Evolutionary conservation across 805 yeast genomes (phyloP).

Genomic region (Wickerhamiella occidentalis): DNA sequence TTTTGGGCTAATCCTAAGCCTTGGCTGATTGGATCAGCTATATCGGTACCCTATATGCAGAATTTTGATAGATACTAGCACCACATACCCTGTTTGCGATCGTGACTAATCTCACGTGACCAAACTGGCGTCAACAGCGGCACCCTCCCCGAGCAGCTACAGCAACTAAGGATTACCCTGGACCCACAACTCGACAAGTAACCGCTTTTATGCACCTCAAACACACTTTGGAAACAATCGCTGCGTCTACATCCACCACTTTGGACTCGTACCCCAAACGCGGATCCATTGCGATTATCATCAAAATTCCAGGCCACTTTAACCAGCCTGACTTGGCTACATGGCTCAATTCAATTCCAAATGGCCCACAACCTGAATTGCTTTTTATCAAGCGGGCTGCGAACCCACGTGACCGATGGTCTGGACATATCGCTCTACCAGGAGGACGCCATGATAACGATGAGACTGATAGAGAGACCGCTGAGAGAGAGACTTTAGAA

Average conservation of each 20-base stretch:
- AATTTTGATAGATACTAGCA: neutral
- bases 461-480: slow-evolving; percentile 27
- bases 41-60: neutral
- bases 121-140: neutral
- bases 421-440: slow-evolving; percentile 33
- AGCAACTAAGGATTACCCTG: neutral
- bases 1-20: too few species aligned
- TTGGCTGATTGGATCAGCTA: neutral
- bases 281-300: slow-evolving; percentile 19
- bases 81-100: neutral
- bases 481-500: slow-evolving; percentile 30
- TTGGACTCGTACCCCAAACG: slow-evolving; percentile 3
- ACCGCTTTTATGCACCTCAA: neutral
- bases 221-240: neutral
- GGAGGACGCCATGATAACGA: slow-evolving; percentile 31
- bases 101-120: neutral
- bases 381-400: slow-evolving; percentile 30
- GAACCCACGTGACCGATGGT: slow-evolving; percentile 31
- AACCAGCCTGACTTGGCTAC: neutral
- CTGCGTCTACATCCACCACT: neutral
- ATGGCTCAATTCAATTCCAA: neutral
- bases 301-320: slow-evolving; percentile 18
- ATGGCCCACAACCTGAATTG: slow-evolving; percentile 22
- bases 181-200: neutral
- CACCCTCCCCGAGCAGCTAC: neutral